Base-by-base conservation (phyloP, 176 grass and related monocot genomes). In the Panicum miliaceum region DNA sequence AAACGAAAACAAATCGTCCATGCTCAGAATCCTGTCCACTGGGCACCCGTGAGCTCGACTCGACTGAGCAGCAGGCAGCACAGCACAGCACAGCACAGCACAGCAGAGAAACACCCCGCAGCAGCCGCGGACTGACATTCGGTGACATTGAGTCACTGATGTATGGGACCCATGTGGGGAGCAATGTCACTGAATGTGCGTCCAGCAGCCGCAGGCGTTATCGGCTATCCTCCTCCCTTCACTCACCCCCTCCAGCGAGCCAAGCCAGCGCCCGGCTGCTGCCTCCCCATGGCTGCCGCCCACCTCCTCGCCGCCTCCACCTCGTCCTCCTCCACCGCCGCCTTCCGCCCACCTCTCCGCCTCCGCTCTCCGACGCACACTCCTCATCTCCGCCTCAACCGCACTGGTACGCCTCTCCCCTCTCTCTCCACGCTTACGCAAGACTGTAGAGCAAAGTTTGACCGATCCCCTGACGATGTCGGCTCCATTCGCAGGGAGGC, bases 401-500 rank as follows among this genome's bases (percentile, higher is more conserved):
- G 86, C 82, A 88, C 60, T 66, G 27, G 52, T 61, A 62, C 37
- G 7, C 3, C 15, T 18, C 1, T 7, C 48, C 0, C 41, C 6
- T 38, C n/a, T n/a, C 36, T 50, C n/a, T n/a, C 78, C 42, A 54
- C 5, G 60, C 47, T 60, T 4, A 41, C 74, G 40, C 59, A 32
- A 32, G 29, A 32, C 29, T 32, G 29, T 32, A 32, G 29, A 32
- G 29, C 29, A 32, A 32, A 32, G 29, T 32, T 32, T 32, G 29
- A 32, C 29, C 29, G 29, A 32, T 43, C 41, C 6, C 40, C 45
- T 73, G 46, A 52, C 50, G 53, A 40, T 72, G 36, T 59, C 72
- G 56, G 69, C 23, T 85, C 71, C 79, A 71, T 73, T 67, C 53
- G 75, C 82, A 90, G 84, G 85, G 69, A 89, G 82, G 82, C 81